Percentiles rank a stretch among this genome's conserved stretches.
Conservation (phyloP, 768 basidiomycete species). For the Kwoniella mangroviensis region DNA sequence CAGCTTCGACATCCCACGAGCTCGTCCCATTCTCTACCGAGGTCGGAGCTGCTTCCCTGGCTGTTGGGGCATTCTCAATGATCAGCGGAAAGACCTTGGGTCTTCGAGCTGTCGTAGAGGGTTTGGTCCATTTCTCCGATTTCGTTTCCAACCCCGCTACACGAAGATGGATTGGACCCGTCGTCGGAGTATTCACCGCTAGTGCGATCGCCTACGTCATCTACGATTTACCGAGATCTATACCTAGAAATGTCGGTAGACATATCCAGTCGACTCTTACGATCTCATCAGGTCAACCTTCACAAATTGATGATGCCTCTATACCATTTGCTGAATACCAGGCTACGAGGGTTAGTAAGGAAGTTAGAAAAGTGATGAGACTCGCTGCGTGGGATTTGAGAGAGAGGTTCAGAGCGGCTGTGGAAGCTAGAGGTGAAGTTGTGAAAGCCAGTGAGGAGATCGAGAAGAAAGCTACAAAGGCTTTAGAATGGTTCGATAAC, state of each 20-base stretch:
- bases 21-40: slow-evolving; percentile 64
- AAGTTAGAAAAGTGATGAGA: slow-evolving; percentile 91
- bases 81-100: slow-evolving; percentile 83
- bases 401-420: slow-evolving; percentile 76
- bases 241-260: slow-evolving; percentile 87
- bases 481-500: slow-evolving; percentile 72
- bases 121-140: slow-evolving; percentile 73
- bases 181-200: slow-evolving; percentile 68
- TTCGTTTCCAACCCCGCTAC: slow-evolving; percentile 73
- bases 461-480: slow-evolving; percentile 71
- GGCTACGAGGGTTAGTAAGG: slow-evolving; percentile 71
- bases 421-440: slow-evolving; percentile 79
- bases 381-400: slow-evolving; percentile 87
- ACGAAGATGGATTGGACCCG: slow-evolving; percentile 84
- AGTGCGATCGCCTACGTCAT: slow-evolving; percentile 67
- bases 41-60: slow-evolving; percentile 61
- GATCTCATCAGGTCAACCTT: slow-evolving; percentile 46
- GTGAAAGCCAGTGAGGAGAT: slow-evolving; percentile 76
- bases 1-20: slow-evolving; percentile 33
- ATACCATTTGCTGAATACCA: slow-evolving; percentile 69
- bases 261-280: slow-evolving; percentile 71
- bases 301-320: slow-evolving; percentile 57
- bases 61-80: slow-evolving; percentile 85
- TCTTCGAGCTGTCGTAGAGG: slow-evolving; percentile 75
- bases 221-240: slow-evolving; percentile 81